Base-by-base conservation (phyloP, 441 rosid genomes). In the Cnidoscolus chayamansa region DNA sequence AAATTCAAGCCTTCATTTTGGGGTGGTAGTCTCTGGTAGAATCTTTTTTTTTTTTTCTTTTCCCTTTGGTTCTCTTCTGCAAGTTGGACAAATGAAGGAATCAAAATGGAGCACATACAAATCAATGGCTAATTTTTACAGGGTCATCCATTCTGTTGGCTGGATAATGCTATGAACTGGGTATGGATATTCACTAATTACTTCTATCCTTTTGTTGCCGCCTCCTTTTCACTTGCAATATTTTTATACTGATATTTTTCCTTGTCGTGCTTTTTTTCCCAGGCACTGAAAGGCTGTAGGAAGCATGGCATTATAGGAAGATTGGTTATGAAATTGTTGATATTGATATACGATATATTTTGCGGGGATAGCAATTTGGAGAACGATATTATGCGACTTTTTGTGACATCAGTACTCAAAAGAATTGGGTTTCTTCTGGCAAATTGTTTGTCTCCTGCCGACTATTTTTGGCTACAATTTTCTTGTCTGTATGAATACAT, bases 1-100 rank as follows among this genome's bases (percentile, higher is more conserved):
- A 92, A 81, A 81, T 92, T 76, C 97, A 94, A 84, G 93, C 97
- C 73, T 92, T 92, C 70, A 80, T 89, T 76, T 82, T 86, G 89
- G 98, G 98, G 73, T 90, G 89, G 90, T 35, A 35, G 40, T 4
- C 40, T 35, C 5, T 25, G 25, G 25, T 89, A 92, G 90, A 77
- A 66, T 58, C 61, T 35, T 70, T 69, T 72, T 74, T 74, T 47
- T 48, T 15, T 70, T 43, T 70, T 67, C 72, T 74, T 74, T 40
- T 48, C 12, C 67, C 17, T 66, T 15, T 10, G 40, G 12, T 63
- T 49, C 25, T 74, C 63, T 47, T 71, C 53, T 45, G 67, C 75
- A 40, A 58, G 63, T 72, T 81, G 85, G 82, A 68, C 58, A 73
- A 77, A 66, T 73, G 77, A 75, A 80, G 67, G 74, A 72, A 72